Percentiles rank a stretch among this genome's conserved stretches.
Conservation (phyloP, 176 grass and related monocot species). For the Zea luxurians region DNA sequence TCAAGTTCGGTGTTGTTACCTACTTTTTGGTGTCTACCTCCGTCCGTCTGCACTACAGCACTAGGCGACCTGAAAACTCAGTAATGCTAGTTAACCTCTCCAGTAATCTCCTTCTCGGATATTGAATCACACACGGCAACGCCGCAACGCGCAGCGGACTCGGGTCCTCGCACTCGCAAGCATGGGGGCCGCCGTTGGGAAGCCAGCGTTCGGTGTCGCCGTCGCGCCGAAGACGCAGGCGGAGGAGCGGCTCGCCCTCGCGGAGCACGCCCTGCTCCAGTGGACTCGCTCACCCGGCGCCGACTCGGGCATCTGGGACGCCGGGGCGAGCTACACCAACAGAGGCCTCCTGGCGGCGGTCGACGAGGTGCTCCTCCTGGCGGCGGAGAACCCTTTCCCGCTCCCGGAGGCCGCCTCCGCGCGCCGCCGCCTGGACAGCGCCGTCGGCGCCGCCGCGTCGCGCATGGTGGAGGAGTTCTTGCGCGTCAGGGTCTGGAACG, state of each 20-base stretch:
- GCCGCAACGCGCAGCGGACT: background rate
- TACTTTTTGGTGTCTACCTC: too few species aligned
- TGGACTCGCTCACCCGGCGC: slow-evolving; percentile 16
- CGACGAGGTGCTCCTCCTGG: slow-evolving; percentile 36
- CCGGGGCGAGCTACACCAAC: slow-evolving; percentile 30
- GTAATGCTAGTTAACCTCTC: background rate
- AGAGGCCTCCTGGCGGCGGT: slow-evolving; percentile 11
- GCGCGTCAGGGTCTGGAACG: slow-evolving; percentile 39
- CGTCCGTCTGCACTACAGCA: background rate
- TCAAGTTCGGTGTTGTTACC: too few species aligned
- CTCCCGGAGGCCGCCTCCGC: background rate
- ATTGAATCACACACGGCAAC: background rate
- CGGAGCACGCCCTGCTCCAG: slow-evolving; percentile 24
- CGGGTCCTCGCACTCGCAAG: background rate
- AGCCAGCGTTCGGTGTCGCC: background rate
- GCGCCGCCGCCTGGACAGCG: slow-evolving; percentile 1
- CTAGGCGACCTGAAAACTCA: background rate
- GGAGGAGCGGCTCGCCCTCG: background rate
- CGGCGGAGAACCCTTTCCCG: background rate
- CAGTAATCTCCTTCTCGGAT: background rate
- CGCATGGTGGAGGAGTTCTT: slow-evolving; percentile 36
- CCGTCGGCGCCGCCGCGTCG: slow-evolving; percentile 3
- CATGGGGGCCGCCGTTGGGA: slow-evolving; percentile 25
- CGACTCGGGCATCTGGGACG: slow-evolving; percentile 36
- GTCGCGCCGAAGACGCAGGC: background rate